Conservation (phyloP, 768 basidiomycete species). For the Myochromella boudieri region DNA sequence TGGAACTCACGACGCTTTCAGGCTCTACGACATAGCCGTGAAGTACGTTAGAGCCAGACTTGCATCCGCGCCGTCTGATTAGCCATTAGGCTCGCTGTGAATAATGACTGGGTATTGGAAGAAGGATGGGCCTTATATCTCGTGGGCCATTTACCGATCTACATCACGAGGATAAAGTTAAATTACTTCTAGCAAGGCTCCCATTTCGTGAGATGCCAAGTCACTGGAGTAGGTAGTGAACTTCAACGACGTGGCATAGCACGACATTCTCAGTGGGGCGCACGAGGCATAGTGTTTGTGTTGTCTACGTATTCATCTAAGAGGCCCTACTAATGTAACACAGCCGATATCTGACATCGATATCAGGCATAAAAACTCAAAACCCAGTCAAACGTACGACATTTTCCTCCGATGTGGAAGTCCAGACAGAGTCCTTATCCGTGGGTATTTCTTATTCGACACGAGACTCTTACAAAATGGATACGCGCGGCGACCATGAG, state of each 20-base stretch:
- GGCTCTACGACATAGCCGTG: slow-evolving; percentile 68
- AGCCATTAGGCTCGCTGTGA: slow-evolving; percentile 50
- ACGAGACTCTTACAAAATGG: slow-evolving; percentile 31
- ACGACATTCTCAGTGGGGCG: slow-evolving; percentile 71
- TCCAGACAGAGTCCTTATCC: slow-evolving; percentile 54
- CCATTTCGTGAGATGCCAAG: slow-evolving; percentile 64
- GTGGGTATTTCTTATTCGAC: slow-evolving; percentile 22
- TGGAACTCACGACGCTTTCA: slow-evolving; percentile 57
- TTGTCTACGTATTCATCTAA: neutral
- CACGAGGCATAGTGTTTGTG: slow-evolving; percentile 66
- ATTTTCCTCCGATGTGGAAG: slow-evolving; percentile 59
- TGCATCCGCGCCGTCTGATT: neutral
- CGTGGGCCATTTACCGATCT: slow-evolving; percentile 29
- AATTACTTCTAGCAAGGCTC: slow-evolving; percentile 55
- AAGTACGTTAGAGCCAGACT: slow-evolving; percentile 37
- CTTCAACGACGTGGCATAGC: slow-evolving; percentile 66
- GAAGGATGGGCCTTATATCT: slow-evolving; percentile 71
- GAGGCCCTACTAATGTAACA: neutral
- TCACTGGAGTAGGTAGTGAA: slow-evolving; percentile 66
- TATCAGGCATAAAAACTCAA: slow-evolving; percentile 44
- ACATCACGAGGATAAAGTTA: slow-evolving; percentile 2
- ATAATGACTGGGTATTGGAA: slow-evolving; percentile 71
- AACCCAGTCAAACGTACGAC: slow-evolving; percentile 52
- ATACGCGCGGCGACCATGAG: slow-evolving; percentile 51
- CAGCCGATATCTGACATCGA: slow-evolving; percentile 48